phyloP scores from a whole-genome alignment of 352 stramenopile species.

The Globisporangium cederbergense region DNA sequence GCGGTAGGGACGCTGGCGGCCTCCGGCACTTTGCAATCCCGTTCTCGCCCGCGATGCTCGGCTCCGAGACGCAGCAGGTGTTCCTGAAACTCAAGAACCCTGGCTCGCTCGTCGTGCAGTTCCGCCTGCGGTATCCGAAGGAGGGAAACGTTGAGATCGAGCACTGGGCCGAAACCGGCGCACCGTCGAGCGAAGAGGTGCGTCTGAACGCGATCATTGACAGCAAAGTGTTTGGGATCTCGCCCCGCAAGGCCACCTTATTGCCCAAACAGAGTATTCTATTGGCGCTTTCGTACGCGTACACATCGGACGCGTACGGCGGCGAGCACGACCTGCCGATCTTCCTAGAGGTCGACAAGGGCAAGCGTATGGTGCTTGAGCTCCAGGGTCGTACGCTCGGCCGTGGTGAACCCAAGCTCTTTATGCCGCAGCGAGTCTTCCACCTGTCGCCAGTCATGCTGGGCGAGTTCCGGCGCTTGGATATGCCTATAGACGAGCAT shows the following conservation, averaged over 20 bases:
- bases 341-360: slow-evolving; percentile 85
- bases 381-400: slow-evolving; percentile 81
- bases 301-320: slow-evolving; percentile 65
- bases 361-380: slow-evolving; percentile 86
- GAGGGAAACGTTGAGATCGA: slow-evolving; percentile 92
- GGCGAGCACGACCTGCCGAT: slow-evolving; percentile 86
- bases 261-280: slow-evolving; percentile 59
- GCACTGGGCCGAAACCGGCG: slow-evolving; percentile 89
- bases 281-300: slow-evolving; percentile 66
- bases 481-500: background rate
- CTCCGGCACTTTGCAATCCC: slow-evolving; percentile 59
- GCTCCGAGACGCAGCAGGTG: slow-evolving; percentile 49
- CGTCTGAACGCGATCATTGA: slow-evolving; percentile 80
- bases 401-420: slow-evolving; percentile 58
- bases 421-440: slow-evolving; percentile 55
- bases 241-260: slow-evolving; percentile 48
- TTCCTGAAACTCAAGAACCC: slow-evolving; percentile 86
- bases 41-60: slow-evolving; percentile 74
- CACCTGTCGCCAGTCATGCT: slow-evolving; percentile 71
- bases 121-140: slow-evolving; percentile 87
- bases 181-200: slow-evolving; percentile 77
- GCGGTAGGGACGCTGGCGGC: slow-evolving; percentile 8
- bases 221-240: slow-evolving; percentile 66
- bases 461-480: slow-evolving; percentile 44
- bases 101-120: slow-evolving; percentile 79